Evolutionary conservation across 768 basidiomycete species (phyloP).

Genomic region (Saitozyma sp.): DNA sequence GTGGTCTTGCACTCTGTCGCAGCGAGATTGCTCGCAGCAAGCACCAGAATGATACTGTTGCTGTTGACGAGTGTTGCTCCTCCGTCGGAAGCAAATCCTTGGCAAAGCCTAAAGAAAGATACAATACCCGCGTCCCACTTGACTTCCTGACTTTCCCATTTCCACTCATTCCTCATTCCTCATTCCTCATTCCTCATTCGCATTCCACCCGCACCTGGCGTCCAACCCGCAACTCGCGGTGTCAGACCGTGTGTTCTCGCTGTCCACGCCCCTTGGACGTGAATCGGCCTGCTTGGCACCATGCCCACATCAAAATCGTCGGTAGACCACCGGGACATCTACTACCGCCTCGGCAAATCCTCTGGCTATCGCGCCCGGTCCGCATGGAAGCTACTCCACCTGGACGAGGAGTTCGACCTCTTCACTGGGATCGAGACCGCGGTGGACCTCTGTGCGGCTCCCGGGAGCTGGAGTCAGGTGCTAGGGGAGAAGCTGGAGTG

Average conservation of each 20-base stretch:
- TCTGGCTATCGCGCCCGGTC: slow-evolving; percentile 50
- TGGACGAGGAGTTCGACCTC: slow-evolving; percentile 52
- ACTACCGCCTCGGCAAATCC: slow-evolving; percentile 48
- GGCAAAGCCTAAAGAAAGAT: no score
- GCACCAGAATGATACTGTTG: no score
- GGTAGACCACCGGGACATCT: slow-evolving; percentile 50
- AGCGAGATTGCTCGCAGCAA: no score
- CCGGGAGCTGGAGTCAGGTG: slow-evolving; percentile 55
- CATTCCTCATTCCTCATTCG: not conserved
- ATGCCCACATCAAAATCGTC: slow-evolving; percentile 50
- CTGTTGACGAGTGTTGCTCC: no score
- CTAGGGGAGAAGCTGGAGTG: slow-evolving; percentile 51
- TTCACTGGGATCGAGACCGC: slow-evolving; percentile 47
- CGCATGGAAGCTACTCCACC: slow-evolving; percentile 50
- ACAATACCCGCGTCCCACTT: no score
- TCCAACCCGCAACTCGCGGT: no score
- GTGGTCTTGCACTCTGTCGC: no score
- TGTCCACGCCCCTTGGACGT: not conserved
- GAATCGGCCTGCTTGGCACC: not conserved
- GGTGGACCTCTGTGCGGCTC: slow-evolving; percentile 52
- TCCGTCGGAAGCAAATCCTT: no score
- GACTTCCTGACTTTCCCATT: not conserved
- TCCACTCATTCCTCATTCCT: not conserved
- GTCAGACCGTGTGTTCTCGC: no score
- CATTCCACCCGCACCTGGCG: no score